Base-by-base conservation (phyloP, 495 filamentous ascomycete species). In the Venustampulla echinocandica region DNA sequence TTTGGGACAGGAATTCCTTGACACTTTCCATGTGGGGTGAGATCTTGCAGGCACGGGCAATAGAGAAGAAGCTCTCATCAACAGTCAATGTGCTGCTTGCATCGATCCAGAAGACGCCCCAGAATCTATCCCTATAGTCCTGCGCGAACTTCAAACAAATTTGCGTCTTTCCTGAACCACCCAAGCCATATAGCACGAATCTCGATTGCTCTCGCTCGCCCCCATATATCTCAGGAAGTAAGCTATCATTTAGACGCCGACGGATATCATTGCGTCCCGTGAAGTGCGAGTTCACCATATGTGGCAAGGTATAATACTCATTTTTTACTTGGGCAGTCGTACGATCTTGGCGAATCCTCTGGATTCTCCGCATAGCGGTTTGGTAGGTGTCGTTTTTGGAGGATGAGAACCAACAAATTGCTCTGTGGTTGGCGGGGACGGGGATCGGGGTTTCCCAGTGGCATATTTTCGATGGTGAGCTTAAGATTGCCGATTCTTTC, bases 81-180 rank as follows among this genome's bases (percentile, higher is more conserved):
- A 51, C 52, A 7, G 36, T 59, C 30, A 63, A 50, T 22, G 30
- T 27, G 28, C 44, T 62, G 38, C 61, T 68, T 22, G 53, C 68
- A 53, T 71, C 66, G 36, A 71, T 52, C 52, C 61, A 71, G 52
- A 73, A 71, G 4, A 71, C 50, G 6, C 65, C 68, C 64, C 65
- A 69, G 32, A 61, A 73, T 21, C 66, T 70, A n/a, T 40, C n/a
- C n/a, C 18, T 40, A 23, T 40, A 40, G 22, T 40, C 37, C 17
- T 22, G 3, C 3, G 59, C 64, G 54, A 60, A 68, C 49, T 67
- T 69, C 51, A 57, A 60, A 46, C 54, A 58, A 41, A 64, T 52
- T 45, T 69, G 62, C 11, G 58, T 67, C 47, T 70, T 71, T 7
- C 67, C 65, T 36, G 63, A 55, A 5, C 65, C 67, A 23, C 51